Percentiles rank a stretch among this genome's conserved stretches.
These are phyloP conservation scores for Boletus sp. DNA, from an alignment of 768 basidiomycete genomes.

Conservation along the genomic window DNA sequence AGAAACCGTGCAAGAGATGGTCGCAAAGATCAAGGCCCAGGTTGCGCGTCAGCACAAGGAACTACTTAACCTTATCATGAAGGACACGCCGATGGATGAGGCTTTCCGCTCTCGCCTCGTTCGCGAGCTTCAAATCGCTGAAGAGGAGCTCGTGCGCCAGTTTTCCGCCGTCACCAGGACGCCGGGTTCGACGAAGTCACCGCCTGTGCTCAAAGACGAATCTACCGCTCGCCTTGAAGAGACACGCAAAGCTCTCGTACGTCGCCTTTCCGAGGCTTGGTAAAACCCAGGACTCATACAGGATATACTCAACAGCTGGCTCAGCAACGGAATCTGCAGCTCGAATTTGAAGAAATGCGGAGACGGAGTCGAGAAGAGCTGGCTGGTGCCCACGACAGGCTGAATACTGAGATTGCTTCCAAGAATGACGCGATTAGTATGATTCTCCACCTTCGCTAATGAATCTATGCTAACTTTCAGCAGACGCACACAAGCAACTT, in stretches of 20 bases:
- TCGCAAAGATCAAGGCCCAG: slow-evolving; percentile 54
- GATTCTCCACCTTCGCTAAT: slow-evolving; percentile 5
- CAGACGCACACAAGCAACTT: slow-evolving; percentile 58
- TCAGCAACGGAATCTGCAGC: slow-evolving; percentile 61
- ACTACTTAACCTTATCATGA: slow-evolving; percentile 61
- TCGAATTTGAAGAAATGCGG: slow-evolving; percentile 64
- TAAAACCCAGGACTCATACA: background rate
- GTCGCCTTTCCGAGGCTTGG: slow-evolving; percentile 25
- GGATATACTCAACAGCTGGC: slow-evolving; percentile 43
- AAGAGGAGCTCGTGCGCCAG: slow-evolving; percentile 37
- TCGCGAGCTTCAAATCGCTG: slow-evolving; percentile 58
- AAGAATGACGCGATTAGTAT: slow-evolving; percentile 61
- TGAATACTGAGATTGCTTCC: slow-evolving; percentile 47
- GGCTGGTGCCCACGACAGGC: slow-evolving; percentile 48
- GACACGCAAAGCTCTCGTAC: slow-evolving; percentile 64
- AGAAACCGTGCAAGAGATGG: slow-evolving; percentile 46
- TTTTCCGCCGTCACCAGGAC: slow-evolving; percentile 32
- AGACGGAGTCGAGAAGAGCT: slow-evolving; percentile 63
- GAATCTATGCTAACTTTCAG: background rate
- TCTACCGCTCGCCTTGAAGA: slow-evolving; percentile 53
- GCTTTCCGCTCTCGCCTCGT: slow-evolving; percentile 60
- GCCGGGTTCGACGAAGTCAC: slow-evolving; percentile 44
- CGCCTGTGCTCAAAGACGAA: slow-evolving; percentile 36
- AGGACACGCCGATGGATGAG: slow-evolving; percentile 53
- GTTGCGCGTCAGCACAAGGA: slow-evolving; percentile 71